These are phyloP conservation scores for Penicillium polonicum DNA, from an alignment of 2,329 filamentous ascomycete genomes.

Conservation along the genomic window DNA sequence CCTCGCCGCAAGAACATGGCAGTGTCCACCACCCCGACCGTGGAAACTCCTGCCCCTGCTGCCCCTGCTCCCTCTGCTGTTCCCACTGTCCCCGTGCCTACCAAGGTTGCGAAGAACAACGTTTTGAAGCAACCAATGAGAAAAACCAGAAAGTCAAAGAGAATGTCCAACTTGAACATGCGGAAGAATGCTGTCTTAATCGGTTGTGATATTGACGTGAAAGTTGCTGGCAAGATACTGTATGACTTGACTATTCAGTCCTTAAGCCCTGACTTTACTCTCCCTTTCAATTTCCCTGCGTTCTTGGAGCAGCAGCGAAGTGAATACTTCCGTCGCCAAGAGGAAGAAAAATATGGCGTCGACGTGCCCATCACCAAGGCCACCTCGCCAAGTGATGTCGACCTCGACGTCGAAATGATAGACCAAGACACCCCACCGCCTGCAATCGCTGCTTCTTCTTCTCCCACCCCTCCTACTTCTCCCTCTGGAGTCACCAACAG, in stretches of 20 bases:
- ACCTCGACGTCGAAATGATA: background rate
- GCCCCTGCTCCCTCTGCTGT: background rate
- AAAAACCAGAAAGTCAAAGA: slow-evolving; percentile 9
- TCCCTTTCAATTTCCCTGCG: slow-evolving; percentile 7
- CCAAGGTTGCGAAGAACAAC: background rate
- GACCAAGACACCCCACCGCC: background rate
- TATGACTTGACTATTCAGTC: slow-evolving; percentile 11
- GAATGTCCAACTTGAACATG: slow-evolving; percentile 1
- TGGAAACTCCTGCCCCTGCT: slow-evolving; percentile 1
- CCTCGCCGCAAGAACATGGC: slow-evolving; percentile 9
- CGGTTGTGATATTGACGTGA: slow-evolving; percentile 9
- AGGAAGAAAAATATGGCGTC: background rate
- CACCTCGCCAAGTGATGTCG: background rate
- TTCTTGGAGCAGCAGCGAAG: slow-evolving; percentile 6
- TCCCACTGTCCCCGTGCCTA: background rate
- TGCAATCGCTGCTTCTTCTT: background rate
- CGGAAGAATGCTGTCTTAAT: background rate
- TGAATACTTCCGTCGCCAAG: slow-evolving; percentile 3
- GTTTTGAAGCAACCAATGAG: background rate
- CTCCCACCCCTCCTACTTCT: background rate
- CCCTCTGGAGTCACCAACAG: background rate
- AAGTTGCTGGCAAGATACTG: slow-evolving; percentile 10
- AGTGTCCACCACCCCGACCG: background rate
- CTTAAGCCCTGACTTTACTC: slow-evolving; percentile 11
- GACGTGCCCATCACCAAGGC: background rate